phyloP scores from a whole-genome alignment of 1,139 yeast species.

The Spencermartinsiella ligniputridi region DNA sequence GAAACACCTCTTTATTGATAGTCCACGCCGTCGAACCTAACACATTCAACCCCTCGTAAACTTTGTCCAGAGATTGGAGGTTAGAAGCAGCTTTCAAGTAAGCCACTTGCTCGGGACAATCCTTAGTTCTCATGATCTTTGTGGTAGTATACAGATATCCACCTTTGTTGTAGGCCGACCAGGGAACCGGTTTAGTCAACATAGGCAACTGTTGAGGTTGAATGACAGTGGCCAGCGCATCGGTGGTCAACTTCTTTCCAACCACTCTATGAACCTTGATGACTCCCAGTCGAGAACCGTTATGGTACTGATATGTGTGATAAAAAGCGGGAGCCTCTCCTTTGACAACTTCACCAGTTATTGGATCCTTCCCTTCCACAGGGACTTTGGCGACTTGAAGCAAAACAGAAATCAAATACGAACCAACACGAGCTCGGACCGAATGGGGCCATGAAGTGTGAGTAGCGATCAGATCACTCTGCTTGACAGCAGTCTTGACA shows the following conservation, averaged over 20 bases:
- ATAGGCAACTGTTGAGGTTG: slow-evolving; percentile 92
- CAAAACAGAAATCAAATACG: slow-evolving; percentile 67
- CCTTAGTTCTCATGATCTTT: slow-evolving; percentile 68
- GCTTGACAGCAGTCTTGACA: slow-evolving; percentile 19
- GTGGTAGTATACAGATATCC: slow-evolving; percentile 70
- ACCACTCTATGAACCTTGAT: slow-evolving; percentile 70
- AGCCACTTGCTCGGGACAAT: slow-evolving; percentile 86
- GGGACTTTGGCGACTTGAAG: slow-evolving; percentile 79
- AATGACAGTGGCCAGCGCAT: slow-evolving; percentile 58
- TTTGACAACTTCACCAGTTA: slow-evolving; percentile 56
- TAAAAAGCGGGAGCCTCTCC: slow-evolving; percentile 89
- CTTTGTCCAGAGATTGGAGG: slow-evolving; percentile 56
- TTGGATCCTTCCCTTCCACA: slow-evolving; percentile 75
- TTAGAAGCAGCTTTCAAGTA: slow-evolving; percentile 82
- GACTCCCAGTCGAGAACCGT: slow-evolving; percentile 79
- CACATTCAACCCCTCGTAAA: slow-evolving; percentile 81
- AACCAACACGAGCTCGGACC: slow-evolving; percentile 76
- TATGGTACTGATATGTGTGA: slow-evolving; percentile 77
- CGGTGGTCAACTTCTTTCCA: slow-evolving; percentile 45
- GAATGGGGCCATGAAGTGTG: slow-evolving; percentile 58
- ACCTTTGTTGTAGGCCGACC: slow-evolving; percentile 79
- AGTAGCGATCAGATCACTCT: slow-evolving; percentile 29
- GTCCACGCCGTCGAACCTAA: slow-evolving; percentile 93
- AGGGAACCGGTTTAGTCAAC: slow-evolving; percentile 83
- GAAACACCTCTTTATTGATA: slow-evolving; percentile 66